Evolutionary conservation across 208 protist genomes (phyloP), one percentile per base, ranked within the genome.

Genomic region (Leishmania aethiopica): DNA sequence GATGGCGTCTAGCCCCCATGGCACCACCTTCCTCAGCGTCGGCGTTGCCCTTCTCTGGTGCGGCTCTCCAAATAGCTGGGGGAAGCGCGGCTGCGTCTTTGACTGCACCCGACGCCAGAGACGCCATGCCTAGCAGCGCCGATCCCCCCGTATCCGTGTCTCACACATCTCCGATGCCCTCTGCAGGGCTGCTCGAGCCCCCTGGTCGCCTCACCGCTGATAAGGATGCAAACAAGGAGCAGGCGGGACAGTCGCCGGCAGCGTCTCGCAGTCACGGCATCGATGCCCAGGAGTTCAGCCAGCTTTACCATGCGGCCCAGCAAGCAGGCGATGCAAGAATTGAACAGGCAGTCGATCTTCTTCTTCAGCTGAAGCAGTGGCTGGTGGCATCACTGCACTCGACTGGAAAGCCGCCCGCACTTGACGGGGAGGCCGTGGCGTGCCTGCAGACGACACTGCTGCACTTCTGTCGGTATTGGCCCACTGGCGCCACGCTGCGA

Each of bases 1-100:
- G 83, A 35, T 79, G 78, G 32, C 87, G 90, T 19, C 82, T 88
- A 2, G 81, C 85, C 5, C 78, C 85, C 22, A 76, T 88, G 69
- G 67, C 42, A 32, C 51, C 77, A 19, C 45, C 81, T n/a, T n/a
- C 78, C 10, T 22, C 66, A 3, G 28, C 66, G 17, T 60, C 59
- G 19, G 17, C 55, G 32, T 64, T 35, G 45, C 2, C 51, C 5
- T 40, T 25, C 32, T 28, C 51, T 22, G n/a, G 51, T n/a, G 73
- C 73, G 5, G 35, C 45, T 74, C 47, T 51, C 37, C 19, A 47
- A 45, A 53, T 32, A 19, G 70, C 70, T 25, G 28, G 25, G 32
- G 25, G 22, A 45, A 75, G 32, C 77, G 28, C 59, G 47, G n/a
- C 25, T 32, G 51, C 47, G 49, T 42, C 35, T 37, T 59, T 66